Base-by-base conservation (phyloP, 2,329 filamentous ascomycete genomes). In the Huntiella moniliformis region DNA sequence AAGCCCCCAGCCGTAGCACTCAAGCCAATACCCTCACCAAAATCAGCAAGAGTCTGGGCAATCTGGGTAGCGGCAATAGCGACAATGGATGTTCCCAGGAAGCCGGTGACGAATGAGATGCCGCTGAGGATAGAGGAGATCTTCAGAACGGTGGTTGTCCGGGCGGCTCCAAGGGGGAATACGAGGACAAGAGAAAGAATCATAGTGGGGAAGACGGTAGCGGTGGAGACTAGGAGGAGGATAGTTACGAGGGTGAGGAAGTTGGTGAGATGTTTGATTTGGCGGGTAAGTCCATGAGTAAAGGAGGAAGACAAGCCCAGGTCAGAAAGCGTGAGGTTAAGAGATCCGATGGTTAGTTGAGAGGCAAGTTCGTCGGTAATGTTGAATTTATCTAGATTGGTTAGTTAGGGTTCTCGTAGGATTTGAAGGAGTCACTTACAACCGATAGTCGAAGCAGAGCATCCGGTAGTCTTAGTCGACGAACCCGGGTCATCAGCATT, bases 241-340 rank as follows among this genome's bases (percentile, higher is more conserved):
- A 69, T 57, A 54, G 68, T 67, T 41, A 70, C 56, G 18, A 60
- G 63, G n/a, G 67, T 56, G 4, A 73, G 60, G n/a, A 63, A 58
- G 12, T 56, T 55, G 54, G 72, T 71, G 54, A 73, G 58, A n/a
- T 61, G 56, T 56, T 68, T 59, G 52, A 74, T 54, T n/a, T 63
- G 62, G 37, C 64, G 56, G 49, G 66, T 61, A 48, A 74, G 61
- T 31, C 58, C 58, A 36, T 42, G 22, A 11, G 47, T 22, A 11
- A 49, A 49, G 5, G 38, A 32, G 5, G 62, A 51, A 11, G 65
- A 63, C 54, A 66, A 63, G 48, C 64, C 55, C n/a, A 73, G 57
- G 42, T 67, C 61, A 51, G 60, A 58, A 15, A 70, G 58, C 46
- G 61, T 64, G 51, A 71, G 51, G 46, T 64, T 50, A 15, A 70